phyloP scores from a whole-genome alignment of 805 yeast genomes.

The Monosporozyma siamensis region DNA sequence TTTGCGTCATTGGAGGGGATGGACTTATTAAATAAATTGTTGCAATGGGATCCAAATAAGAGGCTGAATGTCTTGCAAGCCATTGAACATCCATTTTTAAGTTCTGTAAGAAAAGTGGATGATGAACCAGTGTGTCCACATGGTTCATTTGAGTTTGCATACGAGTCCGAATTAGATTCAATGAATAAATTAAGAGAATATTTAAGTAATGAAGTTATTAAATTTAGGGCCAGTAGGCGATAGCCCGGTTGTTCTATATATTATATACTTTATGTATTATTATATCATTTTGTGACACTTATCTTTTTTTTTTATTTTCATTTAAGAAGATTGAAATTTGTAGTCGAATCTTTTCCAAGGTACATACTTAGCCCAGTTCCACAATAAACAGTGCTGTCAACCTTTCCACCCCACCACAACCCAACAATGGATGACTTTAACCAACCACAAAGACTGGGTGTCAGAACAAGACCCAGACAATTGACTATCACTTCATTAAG shows the following conservation, averaged over 20 bases:
- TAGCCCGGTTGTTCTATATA: neutral
- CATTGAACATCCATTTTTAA: conserved; percentile 48
- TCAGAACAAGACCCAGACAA: conserved; percentile 23
- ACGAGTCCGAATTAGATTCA: conserved; percentile 40
- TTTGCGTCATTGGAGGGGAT: conserved; percentile 45
- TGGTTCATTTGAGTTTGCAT: conserved; percentile 53
- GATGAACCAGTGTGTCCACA: conserved; percentile 47
- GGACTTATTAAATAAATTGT: conserved; percentile 42
- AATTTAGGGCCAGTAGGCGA: neutral
- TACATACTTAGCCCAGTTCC: no score
- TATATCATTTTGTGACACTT: no score
- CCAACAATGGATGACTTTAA: neutral
- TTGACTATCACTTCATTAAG: conserved; percentile 25
- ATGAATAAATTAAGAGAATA: conserved; percentile 40
- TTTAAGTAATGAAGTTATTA: conserved; percentile 44
- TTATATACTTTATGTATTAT: no score
- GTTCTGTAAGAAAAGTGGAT: conserved; percentile 40
- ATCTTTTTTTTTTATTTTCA: no score
- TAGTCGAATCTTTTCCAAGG: no score
- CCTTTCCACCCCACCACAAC: neutral
- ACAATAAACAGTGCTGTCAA: no score
- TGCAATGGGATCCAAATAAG: conserved; percentile 54
- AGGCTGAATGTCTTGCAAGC: conserved; percentile 51
- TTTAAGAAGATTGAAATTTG: no score
- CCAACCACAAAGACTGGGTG: neutral